Percentiles rank a stretch among this genome's conserved stretches.
Evolutionary conservation across 371 early-diverging fungal genomes (phyloP).

Genomic region (Mucor ambiguus): DNA sequence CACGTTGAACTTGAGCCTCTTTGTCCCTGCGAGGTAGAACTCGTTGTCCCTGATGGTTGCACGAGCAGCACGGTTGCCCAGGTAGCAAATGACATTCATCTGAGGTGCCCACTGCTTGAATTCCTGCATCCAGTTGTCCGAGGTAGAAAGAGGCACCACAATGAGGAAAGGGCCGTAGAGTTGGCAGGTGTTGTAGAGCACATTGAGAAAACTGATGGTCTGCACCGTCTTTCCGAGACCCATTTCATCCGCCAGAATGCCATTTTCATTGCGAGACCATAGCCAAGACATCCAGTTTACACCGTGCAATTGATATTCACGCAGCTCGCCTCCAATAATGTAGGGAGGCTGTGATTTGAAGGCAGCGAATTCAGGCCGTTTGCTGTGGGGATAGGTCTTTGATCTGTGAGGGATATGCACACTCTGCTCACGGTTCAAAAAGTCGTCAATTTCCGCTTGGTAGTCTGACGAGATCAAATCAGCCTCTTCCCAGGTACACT

Average conservation of each 20-base stretch:
- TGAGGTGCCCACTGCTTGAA: conserved; percentile 95
- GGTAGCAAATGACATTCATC: conserved; percentile 88
- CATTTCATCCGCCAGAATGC: conserved; percentile 94
- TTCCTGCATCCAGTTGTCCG: conserved; percentile 94
- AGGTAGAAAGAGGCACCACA: conserved; percentile 95
- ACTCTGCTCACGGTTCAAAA: conserved; percentile 78
- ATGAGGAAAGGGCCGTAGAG: conserved; percentile 95
- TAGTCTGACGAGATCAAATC: conserved; percentile 63
- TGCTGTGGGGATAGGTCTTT: conserved; percentile 47
- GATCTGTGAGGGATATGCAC: conserved; percentile 74
- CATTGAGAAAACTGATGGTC: conserved; percentile 95
- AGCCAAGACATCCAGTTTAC: conserved; percentile 99
- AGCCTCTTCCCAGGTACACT: conserved; percentile 91
- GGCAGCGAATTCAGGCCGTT: conserved; percentile 77
- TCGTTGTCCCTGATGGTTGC: conserved; percentile 90
- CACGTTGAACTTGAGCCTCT: conserved; percentile 85
- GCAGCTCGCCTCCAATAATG: conserved; percentile 86
- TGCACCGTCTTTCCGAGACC: conserved; percentile 99
- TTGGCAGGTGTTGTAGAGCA: conserved; percentile 82
- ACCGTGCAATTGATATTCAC: conserved; percentile 97
- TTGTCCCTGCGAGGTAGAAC: conserved; percentile 68
- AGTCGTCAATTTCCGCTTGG: conserved; percentile 84
- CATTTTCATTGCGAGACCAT: conserved; percentile 96
- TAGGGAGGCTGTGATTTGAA: conserved; percentile 83
- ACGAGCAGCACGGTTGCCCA: conserved; percentile 84